Conservation (phyloP, 345 rosid species). For the Aquilaria yunnanensis region DNA sequence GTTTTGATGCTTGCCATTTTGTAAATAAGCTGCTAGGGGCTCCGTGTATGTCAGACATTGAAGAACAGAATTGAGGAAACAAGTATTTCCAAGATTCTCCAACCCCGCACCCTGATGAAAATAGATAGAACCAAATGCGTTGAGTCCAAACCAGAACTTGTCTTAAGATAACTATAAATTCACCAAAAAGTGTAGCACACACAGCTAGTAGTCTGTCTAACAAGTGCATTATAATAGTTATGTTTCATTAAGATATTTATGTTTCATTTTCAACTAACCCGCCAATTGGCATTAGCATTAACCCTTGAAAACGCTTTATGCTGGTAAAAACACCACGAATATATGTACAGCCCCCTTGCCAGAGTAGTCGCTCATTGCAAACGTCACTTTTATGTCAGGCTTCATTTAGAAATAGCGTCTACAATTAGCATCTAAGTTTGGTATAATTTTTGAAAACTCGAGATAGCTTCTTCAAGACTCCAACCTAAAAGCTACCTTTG, state of each 20-base stretch:
- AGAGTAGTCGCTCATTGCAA: too few species aligned
- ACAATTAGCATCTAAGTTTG: too few species aligned
- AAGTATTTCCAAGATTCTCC: slow-evolving; percentile 93
- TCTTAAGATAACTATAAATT: too few species aligned
- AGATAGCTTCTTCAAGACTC: too few species aligned
- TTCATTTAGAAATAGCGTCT: too few species aligned
- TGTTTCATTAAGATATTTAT: slow-evolving; percentile 2
- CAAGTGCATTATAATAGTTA: background rate
- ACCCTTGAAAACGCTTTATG: background rate
- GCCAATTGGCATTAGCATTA: background rate
- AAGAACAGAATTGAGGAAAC: slow-evolving; percentile 91
- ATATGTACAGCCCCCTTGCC: too few species aligned
- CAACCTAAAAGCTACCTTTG: too few species aligned
- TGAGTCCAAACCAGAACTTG: background rate
- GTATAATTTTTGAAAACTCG: too few species aligned
- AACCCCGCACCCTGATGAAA: slow-evolving; percentile 87
- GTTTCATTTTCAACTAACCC: slow-evolving; percentile 2
- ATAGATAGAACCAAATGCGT: background rate
- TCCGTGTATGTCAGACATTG: slow-evolving; percentile 95
- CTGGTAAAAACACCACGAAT: too few species aligned
- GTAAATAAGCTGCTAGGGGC: slow-evolving; percentile 89
- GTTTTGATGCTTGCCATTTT: slow-evolving; percentile 71
- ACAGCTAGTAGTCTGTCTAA: background rate
- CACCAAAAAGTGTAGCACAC: background rate
- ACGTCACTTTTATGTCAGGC: too few species aligned